Conservation (phyloP, 805 yeast species). For the Candida glaebosa region DNA sequence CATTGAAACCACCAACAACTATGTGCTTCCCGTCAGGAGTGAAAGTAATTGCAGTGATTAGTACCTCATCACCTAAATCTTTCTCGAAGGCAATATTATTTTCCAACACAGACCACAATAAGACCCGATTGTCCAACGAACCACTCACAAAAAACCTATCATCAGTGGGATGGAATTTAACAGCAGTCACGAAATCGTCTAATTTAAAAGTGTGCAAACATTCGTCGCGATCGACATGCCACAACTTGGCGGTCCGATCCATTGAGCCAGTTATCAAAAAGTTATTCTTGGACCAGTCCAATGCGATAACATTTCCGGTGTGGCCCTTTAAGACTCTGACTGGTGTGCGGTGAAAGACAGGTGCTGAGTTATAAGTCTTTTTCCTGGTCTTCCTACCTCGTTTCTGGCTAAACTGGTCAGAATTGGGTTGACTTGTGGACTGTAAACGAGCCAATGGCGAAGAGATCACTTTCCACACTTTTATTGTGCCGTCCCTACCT, state of each 20-base stretch:
- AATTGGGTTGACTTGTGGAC: conserved; percentile 20
- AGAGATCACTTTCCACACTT: conserved; percentile 77
- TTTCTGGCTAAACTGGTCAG: conserved; percentile 7
- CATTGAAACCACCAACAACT: conserved; percentile 77
- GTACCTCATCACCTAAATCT: conserved; percentile 55
- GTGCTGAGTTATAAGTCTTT: conserved; percentile 50
- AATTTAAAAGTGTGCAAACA: conserved; percentile 66
- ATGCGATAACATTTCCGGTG: conserved; percentile 60
- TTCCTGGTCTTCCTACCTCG: conserved; percentile 15
- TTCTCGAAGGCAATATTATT: conserved; percentile 49
- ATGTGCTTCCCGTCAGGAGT: conserved; percentile 61
- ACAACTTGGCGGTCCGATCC: conserved; percentile 78
- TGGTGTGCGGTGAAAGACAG: conserved; percentile 74
- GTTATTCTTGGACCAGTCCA: conserved; percentile 87
- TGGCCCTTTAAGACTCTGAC: conserved; percentile 62
- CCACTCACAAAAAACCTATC: conserved; percentile 85
- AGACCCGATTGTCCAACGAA: conserved; percentile 67
- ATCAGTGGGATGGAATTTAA: conserved; percentile 78
- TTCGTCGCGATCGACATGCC: conserved; percentile 73
- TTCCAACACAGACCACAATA: conserved; percentile 87
- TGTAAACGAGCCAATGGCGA: conserved; percentile 67
- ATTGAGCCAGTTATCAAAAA: conserved; percentile 77
- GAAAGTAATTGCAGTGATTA: conserved; percentile 72
- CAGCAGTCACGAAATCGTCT: conserved; percentile 79
- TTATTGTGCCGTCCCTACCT: conserved; percentile 66